Conservation (phyloP, 2,329 filamentous ascomycete species). For the Leptographium radiaticola region DNA sequence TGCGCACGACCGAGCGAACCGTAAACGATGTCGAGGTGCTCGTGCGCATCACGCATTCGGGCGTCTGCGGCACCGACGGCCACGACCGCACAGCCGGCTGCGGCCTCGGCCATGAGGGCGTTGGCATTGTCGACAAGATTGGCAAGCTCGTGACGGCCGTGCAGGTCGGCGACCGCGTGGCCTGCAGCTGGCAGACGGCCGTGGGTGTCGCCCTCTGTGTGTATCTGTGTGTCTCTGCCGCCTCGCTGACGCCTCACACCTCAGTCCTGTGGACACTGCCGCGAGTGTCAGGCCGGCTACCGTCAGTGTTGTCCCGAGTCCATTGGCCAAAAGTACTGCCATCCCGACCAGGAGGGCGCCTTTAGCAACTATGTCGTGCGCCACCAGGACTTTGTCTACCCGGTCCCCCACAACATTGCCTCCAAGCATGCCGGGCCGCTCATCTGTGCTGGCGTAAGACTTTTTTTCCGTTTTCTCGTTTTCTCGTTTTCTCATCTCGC, state of each 20-base stretch:
- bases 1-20: background rate
- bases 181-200: slow-evolving; percentile 33
- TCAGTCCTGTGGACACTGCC: slow-evolving; percentile 2
- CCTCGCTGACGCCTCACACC: background rate
- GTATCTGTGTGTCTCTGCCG: background rate
- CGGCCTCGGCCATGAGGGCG: slow-evolving; percentile 51
- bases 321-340: slow-evolving; percentile 2
- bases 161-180: slow-evolving; percentile 70
- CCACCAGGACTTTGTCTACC: slow-evolving; percentile 7
- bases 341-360: slow-evolving; percentile 1
- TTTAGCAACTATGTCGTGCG: slow-evolving; percentile 5
- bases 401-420: slow-evolving; percentile 1
- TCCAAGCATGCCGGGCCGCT: slow-evolving; percentile 1
- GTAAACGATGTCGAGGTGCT: slow-evolving; percentile 10
- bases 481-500: background rate
- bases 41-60: slow-evolving; percentile 43
- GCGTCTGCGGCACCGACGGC: slow-evolving; percentile 61
- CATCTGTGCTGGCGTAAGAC: slow-evolving; percentile 1
- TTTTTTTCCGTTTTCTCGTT: too few relatives aligned
- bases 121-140: slow-evolving; percentile 74
- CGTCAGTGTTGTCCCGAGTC: slow-evolving; percentile 3
- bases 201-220: background rate
- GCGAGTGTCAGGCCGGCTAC: slow-evolving; percentile 3
- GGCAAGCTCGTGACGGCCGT: slow-evolving; percentile 66
- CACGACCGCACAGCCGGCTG: slow-evolving; percentile 60